Evolutionary conservation across 257 asterid genomes (phyloP), one percentile per base, ranked within the genome.

Genomic region (Voacanga thouarsii): DNA sequence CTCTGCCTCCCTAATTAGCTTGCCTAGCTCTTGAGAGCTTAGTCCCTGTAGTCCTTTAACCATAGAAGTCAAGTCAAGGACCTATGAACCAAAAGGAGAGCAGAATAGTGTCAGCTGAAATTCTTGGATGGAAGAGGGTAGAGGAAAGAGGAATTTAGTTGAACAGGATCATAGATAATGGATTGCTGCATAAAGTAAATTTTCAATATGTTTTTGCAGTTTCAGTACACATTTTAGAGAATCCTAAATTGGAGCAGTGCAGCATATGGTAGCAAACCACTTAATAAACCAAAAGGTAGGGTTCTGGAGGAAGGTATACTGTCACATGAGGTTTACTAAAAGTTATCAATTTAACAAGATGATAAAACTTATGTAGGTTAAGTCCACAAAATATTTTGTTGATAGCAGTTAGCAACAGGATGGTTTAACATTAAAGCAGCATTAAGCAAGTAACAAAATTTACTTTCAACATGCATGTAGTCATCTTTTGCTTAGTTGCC

Each of bases 1-100:
- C 67, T 92, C 97, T 69, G 97, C 89, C 72, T 93, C 99, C 84
- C 86, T 84, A 82, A 96, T 86, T 74, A 92, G 86, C 87, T 89
- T 92, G 80, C 87, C 87, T 30, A 93, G 92, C 90, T 90, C 97
- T 66, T 90, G 94, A 12, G 98, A 87, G 74, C 87, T 86, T 80
- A 93, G 96, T 86, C 87, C 95, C 12, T 93, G 97, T 71, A 96
- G 89, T 81, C 91, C 91, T 87, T 86, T 91, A 69, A 96, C 98
- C 61, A 94, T 92, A 73, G 95, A 91, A 81, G 91, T 84, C 77
- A 96, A 83, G 88, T 96, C 97, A 65, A 92, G 85, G 75, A 83
- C 97, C 99, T 96, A 84, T 60, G 28, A 79, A 75, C 83, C 60
- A 60, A 75, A 83, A 72, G 71, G 30, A 63, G 45, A 51, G 19